Conservation (phyloP, 2,329 filamentous ascomycete genomes). For the Phialophora expanda region DNA sequence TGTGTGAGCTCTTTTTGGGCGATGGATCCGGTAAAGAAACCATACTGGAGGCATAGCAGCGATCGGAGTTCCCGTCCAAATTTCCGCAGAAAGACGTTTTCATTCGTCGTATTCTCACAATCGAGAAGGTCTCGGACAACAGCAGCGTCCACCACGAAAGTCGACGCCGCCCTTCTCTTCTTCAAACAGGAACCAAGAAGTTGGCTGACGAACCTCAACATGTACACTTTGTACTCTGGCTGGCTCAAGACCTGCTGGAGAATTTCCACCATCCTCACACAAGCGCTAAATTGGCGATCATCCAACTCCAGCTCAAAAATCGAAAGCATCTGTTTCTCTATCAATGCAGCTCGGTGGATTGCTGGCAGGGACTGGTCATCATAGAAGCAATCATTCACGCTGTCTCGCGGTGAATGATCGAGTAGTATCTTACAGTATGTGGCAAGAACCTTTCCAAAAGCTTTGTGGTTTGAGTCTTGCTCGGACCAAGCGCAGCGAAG, state of each 20-base stretch:
- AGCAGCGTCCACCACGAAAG: slow-evolving; percentile 11
- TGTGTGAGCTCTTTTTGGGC: slow-evolving; percentile 13
- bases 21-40: slow-evolving; percentile 36
- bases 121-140: slow-evolving; percentile 3
- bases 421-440: slow-evolving; percentile 17
- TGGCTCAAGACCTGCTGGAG: slow-evolving; percentile 18
- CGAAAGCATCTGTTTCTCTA: slow-evolving; percentile 36
- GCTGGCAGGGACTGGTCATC: slow-evolving; percentile 28
- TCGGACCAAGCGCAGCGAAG: slow-evolving; percentile 43
- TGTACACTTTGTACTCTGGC: slow-evolving; percentile 25
- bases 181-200: slow-evolving; percentile 21
- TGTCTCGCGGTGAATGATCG: background rate
- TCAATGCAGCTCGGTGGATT: slow-evolving; percentile 34
- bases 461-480: slow-evolving; percentile 45
- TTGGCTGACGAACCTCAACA: slow-evolving; percentile 22
- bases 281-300: slow-evolving; percentile 17
- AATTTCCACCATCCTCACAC: slow-evolving; percentile 11
- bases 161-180: slow-evolving; percentile 12
- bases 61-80: slow-evolving; percentile 25
- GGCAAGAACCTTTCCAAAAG: slow-evolving; percentile 44
- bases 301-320: slow-evolving; percentile 18
- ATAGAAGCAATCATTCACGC: slow-evolving; percentile 20
- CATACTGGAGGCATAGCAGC: slow-evolving; percentile 26
- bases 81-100: slow-evolving; percentile 25
- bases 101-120: background rate